Percentiles rank a stretch among this genome's conserved stretches.
These are phyloP conservation scores for Rhizoctonia solani DNA, from an alignment of 1,284 basidiomycete genomes.

Conservation along the genomic window DNA sequence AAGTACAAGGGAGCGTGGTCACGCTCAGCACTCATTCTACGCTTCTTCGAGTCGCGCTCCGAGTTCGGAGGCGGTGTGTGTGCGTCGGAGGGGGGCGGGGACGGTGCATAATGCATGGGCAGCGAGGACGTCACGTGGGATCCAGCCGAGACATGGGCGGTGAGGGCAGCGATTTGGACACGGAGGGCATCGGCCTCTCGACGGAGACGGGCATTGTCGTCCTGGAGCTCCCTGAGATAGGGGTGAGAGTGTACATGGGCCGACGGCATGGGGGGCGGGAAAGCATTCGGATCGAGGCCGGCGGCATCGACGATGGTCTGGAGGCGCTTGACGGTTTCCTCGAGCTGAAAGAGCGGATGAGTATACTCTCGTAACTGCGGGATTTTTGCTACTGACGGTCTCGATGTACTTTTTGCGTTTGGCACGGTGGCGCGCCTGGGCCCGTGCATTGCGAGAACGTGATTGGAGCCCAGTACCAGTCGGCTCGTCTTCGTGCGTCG, in stretches of 20 bases:
- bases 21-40: conserved; percentile 46
- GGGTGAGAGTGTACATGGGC: conserved; percentile 58
- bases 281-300: conserved; percentile 39
- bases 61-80: conserved; percentile 40
- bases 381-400: conserved; percentile 52
- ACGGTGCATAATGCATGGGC: conserved; percentile 37
- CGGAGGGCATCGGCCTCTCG: conserved; percentile 53
- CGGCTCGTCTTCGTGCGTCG: conserved; percentile 15
- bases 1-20: conserved; percentile 41
- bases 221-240: conserved; percentile 69
- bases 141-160: conserved; percentile 2
- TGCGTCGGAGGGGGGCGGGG: conserved; percentile 26
- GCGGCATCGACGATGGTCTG: conserved; percentile 67
- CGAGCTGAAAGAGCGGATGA: conserved; percentile 56
- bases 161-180: conserved; percentile 24
- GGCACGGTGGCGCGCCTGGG: conserved; percentile 87
- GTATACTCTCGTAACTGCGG: neutral
- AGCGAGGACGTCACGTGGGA: neutral
- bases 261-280: conserved; percentile 76
- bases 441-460: conserved; percentile 83
- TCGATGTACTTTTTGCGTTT: conserved; percentile 93
- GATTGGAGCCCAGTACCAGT: conserved; percentile 27
- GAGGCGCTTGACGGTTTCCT: conserved; percentile 77
- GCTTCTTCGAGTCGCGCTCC: conserved; percentile 38
- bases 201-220: conserved; percentile 67